Base-by-base conservation (phyloP, 306 rosid species). In the Elaeagnus macrophylla region DNA sequence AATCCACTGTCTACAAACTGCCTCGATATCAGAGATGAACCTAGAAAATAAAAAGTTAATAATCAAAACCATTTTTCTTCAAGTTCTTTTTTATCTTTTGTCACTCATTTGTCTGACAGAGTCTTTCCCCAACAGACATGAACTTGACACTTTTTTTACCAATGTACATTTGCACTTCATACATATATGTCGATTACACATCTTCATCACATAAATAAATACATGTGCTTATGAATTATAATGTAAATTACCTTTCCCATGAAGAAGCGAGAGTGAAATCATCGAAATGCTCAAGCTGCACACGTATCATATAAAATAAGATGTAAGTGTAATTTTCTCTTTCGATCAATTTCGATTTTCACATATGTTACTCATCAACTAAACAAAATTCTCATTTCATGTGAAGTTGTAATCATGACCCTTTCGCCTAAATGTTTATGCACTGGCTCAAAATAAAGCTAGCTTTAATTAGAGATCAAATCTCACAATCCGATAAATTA, bases 221-320 rank as follows among this genome's bases (percentile, higher is more conserved):
- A 37, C 19, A 48, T 6, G 38, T 8, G 16, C 11, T 18, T 16
- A 18, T 6, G 12, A 9, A 9, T 10, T 61, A 12, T 37, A 50
- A 12, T 12, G n/a, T 9, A 15, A 55, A 41, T 25, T 67, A 91
- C 97, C 93, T 83, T 77, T 91, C 97, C 97, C 97, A 91, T 14
- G 96, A 74, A 49, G 97, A 84, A 20, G 97, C 97, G 37, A 91
- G 77, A 42, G 97, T 91, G 83, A 91, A 91, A 77, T 91, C 97
- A 62, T 86, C 96, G 45, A 91, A 91, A 75, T 91, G 95, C 75
- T 91, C 96, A 65, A 80, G 68, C 97, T 91, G 87, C 73, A 62
- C 39, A 36, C 37, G 56, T 17, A 52, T 11, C 17, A 41, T 56
- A 47, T 8, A 5, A 25, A 25, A 14, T 19, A 64, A 43, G 14